Conservation (phyloP, 2,329 filamentous ascomycete genomes). For the Neofusicoccum sp. region DNA sequence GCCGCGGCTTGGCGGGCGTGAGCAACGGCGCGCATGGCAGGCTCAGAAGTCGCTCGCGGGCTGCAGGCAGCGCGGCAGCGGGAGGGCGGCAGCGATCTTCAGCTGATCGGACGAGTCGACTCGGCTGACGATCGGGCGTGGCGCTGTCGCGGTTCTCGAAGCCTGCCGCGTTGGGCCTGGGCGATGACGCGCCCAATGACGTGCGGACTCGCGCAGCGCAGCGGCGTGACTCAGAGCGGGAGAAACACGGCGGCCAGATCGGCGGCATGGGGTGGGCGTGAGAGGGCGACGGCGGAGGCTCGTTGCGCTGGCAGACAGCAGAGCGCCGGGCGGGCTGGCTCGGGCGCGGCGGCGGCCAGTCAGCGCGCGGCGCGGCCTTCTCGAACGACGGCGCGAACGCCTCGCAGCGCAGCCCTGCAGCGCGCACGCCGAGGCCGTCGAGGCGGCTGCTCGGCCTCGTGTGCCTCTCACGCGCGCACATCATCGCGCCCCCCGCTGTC, state of each 20-base stretch:
- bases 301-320: not conserved
- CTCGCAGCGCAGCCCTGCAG: not conserved
- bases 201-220: not conserved
- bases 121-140: constrained; percentile 13
- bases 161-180: constrained; percentile 10
- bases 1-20: constrained; percentile 3
- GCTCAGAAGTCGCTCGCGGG: not conserved
- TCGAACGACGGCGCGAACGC: not conserved
- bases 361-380: not conserved
- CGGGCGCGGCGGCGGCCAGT: not conserved
- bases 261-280: constrained; percentile 2
- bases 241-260: constrained; percentile 10
- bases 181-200: constrained; percentile 12
- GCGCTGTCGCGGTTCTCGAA: constrained; percentile 7
- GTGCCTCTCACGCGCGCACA: not conserved
- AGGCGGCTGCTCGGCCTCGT: not conserved
- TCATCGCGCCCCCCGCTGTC: not conserved
- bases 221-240: not conserved
- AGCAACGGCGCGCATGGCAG: not conserved
- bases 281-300: not conserved
- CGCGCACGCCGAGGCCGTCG: too few relatives aligned
- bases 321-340: too few relatives aligned
- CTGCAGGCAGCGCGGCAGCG: constrained; percentile 12
- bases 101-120: constrained; percentile 10
- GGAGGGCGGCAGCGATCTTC: constrained; percentile 10